phyloP scores from a whole-genome alignment of 176 grass and related monocot species.

The Carex pumila region DNA sequence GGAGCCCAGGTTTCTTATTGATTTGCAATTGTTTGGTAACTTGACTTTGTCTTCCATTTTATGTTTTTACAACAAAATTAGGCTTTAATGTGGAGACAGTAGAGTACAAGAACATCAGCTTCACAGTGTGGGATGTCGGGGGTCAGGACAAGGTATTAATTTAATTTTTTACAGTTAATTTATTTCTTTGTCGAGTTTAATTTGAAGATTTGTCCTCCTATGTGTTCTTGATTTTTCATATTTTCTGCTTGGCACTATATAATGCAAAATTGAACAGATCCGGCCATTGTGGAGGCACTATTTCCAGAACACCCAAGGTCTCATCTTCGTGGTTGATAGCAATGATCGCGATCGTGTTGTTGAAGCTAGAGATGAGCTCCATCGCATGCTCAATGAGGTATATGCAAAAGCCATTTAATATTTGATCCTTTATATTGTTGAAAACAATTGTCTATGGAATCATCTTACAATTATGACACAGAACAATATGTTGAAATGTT shows the following conservation, averaged over 20 bases:
- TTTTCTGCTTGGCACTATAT: neutral
- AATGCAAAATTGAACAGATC: constrained; percentile 11
- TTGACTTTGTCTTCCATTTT: neutral
- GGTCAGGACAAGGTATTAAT: constrained; percentile 21
- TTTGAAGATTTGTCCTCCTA: neutral
- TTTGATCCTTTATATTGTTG: neutral
- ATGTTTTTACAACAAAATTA: neutral
- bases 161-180: neutral
- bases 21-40: neutral
- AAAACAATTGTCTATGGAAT: neutral
- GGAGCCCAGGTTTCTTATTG: neutral
- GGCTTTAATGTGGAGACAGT: constrained; percentile 23
- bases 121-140: constrained; percentile 22
- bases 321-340: constrained; percentile 21
- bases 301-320: constrained; percentile 23
- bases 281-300: constrained; percentile 22
- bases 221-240: neutral
- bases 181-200: neutral
- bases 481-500: neutral
- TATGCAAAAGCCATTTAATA: neutral
- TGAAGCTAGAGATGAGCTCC: constrained; percentile 18
- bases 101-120: constrained; percentile 24
- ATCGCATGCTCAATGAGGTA: constrained; percentile 27
- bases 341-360: constrained; percentile 22
- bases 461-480: neutral